phyloP scores from a whole-genome alignment of 192 early-diverging fungal species.

The Gigaspora rosea region DNA sequence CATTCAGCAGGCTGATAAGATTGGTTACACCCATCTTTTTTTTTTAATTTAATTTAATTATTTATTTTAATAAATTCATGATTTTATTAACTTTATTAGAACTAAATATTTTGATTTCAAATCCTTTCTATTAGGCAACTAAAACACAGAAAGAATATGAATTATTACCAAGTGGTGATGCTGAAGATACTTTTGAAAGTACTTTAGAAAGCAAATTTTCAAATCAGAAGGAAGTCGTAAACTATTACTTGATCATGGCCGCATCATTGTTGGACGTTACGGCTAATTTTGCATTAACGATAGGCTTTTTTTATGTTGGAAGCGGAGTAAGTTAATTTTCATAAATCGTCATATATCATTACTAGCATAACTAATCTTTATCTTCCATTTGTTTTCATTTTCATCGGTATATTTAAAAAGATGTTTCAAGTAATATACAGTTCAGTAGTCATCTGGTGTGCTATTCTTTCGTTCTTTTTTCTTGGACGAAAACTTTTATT shows the following conservation, averaged over 20 bases:
- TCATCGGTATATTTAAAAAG: conserved; percentile 33
- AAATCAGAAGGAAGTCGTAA: conserved; percentile 37
- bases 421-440: conserved; percentile 68
- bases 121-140: not conserved
- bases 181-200: not conserved
- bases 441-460: conserved; percentile 67
- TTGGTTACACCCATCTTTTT: too few species aligned
- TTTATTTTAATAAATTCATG: not conserved
- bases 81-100: not conserved
- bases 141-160: conserved; percentile 16
- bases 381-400: conserved; percentile 22
- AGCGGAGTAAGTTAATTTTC: conserved; percentile 51
- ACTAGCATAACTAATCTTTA: not conserved
- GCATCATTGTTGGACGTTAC: conserved; percentile 51
- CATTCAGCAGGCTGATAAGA: too few species aligned
- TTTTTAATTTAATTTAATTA: too few species aligned
- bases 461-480: conserved; percentile 57
- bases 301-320: conserved; percentile 61
- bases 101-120: not conserved
- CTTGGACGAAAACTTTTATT: conserved; percentile 48
- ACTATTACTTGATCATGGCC: conserved; percentile 37
- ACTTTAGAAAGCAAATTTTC: conserved; percentile 8
- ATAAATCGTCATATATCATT: not conserved
- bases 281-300: conserved; percentile 55
- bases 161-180: conserved; percentile 28